phyloP scores from a whole-genome alignment of 2,329 filamentous ascomycete genomes.

The Fusarium ambrosium region DNA sequence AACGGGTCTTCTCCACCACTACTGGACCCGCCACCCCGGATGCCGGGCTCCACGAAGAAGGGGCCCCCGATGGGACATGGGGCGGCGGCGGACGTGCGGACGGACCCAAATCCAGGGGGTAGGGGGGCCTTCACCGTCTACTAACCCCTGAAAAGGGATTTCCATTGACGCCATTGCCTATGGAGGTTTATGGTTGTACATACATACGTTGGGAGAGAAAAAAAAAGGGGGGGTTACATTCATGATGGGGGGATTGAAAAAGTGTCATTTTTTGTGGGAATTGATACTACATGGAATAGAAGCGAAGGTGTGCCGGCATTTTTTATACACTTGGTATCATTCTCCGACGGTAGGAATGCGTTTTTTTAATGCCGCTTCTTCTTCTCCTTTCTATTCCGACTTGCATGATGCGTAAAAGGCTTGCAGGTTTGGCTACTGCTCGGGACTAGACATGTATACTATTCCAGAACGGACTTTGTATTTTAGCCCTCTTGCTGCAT shows the following conservation, averaged over 20 bases:
- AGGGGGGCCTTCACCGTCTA: not conserved
- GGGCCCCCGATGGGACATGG: not conserved
- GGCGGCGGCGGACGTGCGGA: not conserved
- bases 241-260: not conserved
- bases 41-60: constrained; percentile 34
- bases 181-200: not conserved
- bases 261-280: constrained; percentile 5
- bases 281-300: not conserved
- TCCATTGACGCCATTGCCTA: not conserved
- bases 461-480: not conserved
- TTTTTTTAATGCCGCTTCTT: not conserved
- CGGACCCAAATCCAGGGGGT: not conserved
- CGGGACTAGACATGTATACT: not conserved
- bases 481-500: not conserved
- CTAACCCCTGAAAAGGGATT: constrained; percentile 19
- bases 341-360: not conserved
- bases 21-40: constrained; percentile 40
- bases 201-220: not conserved
- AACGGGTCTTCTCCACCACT: constrained; percentile 11
- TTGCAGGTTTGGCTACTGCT: not conserved
- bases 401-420: not conserved
- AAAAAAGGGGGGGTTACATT: not conserved
- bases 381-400: not conserved
- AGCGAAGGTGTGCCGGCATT: not conserved
- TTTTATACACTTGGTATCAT: not conserved